phyloP scores from a whole-genome alignment of 1,284 basidiomycete species.

The Microbotryum intermedium region DNA sequence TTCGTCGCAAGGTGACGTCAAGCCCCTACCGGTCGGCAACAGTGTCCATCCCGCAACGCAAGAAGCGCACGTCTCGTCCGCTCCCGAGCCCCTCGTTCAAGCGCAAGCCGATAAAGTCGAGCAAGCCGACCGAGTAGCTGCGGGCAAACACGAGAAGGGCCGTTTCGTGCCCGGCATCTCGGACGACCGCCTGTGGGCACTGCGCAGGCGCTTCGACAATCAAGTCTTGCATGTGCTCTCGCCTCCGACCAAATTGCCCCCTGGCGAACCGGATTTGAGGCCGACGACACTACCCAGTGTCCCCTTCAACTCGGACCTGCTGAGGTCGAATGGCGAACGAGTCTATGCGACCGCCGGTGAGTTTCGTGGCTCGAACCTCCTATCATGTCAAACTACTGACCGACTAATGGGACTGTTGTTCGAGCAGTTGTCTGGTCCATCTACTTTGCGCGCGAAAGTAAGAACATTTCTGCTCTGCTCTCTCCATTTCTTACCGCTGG shows the following conservation, averaged over 20 bases:
- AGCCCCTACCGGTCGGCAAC: conserved; percentile 37
- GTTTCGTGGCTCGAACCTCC: too few species aligned
- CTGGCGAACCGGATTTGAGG: conserved; percentile 42
- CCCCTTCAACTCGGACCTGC: conserved; percentile 41
- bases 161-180: conserved; percentile 42
- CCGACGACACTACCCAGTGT: conserved; percentile 40
- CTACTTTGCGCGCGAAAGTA: conserved; percentile 14
- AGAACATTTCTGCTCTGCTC: too few species aligned
- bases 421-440: conserved; percentile 16
- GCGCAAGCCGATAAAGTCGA: conserved; percentile 42
- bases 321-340: conserved; percentile 36
- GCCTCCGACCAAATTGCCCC: conserved; percentile 36
- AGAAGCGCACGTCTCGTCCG: conserved; percentile 34
- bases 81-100: conserved; percentile 36
- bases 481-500: too few species aligned
- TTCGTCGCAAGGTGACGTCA: not conserved
- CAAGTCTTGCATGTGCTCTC: conserved; percentile 42
- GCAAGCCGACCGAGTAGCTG: conserved; percentile 38
- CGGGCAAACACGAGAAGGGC: conserved; percentile 37
- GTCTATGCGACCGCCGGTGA: conserved; percentile 16
- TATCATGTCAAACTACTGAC: too few species aligned
- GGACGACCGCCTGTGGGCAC: conserved; percentile 41
- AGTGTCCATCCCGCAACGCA: conserved; percentile 38
- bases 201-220: conserved; percentile 43
- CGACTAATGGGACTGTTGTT: too few species aligned